phyloP scores from a whole-genome alignment of 495 filamentous ascomycete species.

The Daldinia decipiens region DNA sequence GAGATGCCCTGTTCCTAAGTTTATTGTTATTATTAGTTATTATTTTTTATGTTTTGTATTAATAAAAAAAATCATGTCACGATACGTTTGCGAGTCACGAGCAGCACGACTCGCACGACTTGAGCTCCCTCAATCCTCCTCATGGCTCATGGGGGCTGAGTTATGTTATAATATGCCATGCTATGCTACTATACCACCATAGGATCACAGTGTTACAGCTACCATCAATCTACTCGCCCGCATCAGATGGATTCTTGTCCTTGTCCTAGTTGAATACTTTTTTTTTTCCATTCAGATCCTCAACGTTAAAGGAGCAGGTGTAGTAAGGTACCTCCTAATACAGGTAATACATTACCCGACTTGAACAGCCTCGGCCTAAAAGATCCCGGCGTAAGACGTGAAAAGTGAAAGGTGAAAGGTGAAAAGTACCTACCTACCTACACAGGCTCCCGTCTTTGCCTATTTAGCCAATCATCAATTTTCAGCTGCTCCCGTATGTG shows the following conservation, averaged over 20 bases:
- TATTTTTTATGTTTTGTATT: too few species aligned
- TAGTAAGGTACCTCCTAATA: neutral
- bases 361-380: constrained; percentile 28
- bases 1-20: too few species aligned
- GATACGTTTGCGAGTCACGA: constrained; percentile 30
- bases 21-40: too few species aligned
- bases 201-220: constrained; percentile 26
- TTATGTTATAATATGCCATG: neutral
- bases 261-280: constrained; percentile 5
- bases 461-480: constrained; percentile 39
- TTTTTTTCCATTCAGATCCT: neutral
- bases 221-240: constrained; percentile 1
- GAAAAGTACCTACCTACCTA: too few species aligned
- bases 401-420: too few species aligned
- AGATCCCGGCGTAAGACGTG: constrained; percentile 15
- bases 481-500: constrained; percentile 16
- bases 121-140: constrained; percentile 24
- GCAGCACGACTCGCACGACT: constrained; percentile 36
- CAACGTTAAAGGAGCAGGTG: neutral
- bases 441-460: constrained; percentile 8
- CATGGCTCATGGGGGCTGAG: constrained; percentile 21
- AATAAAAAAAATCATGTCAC: constrained; percentile 8
- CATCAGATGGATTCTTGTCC: constrained; percentile 1
- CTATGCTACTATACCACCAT: constrained; percentile 15
- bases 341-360: constrained; percentile 29